Evolutionary conservation across 345 rosid species (phyloP), one percentile per base, ranked within the genome.

Genomic region (Citrus trifoliata): DNA sequence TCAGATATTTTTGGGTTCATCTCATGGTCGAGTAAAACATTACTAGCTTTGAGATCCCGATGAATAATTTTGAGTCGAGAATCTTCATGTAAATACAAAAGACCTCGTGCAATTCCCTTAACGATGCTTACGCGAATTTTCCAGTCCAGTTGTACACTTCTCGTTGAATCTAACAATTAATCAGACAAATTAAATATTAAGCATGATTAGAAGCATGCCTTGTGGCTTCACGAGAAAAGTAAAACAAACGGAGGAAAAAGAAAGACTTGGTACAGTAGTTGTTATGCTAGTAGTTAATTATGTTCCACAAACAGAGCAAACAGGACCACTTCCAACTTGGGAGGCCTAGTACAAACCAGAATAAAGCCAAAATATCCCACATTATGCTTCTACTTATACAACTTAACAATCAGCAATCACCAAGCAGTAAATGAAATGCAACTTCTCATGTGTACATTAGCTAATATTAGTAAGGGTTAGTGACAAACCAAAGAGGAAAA

Each of bases 21-120:
- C 6, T 82, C 62, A 10, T 59, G 42, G 28, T 82, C 80, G 0
- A 82, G 18, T 33, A 74, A 64, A 55, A 82, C 33, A 64, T 82
- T 82, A 33, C 85, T 74, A 16, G 77, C 58, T 70, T 82, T 78
- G 8, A 82, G 76, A 70, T 82, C 85, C 0, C 77, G 75, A 32
- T 86, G 87, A 53, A 84, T 86, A 48, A 84, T 70, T 76, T 71
- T 81, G 42, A 84, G 80, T 22, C 82, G 78, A 33, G 90, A 88
- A 68, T 88, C 87, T 42, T 84, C 88, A 2, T 88, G 85, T 30
- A 38, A 38, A 77, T 88, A 88, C 22, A 84, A 6, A 16, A 88
- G 56, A 2, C 87, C 90, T 5, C 81, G 59, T 7, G 87, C 84
- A n/a, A 88, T 76, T 18, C 88, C 86, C 16, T 79, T 77, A 18